Base-by-base conservation (phyloP, 306 rosid genomes). In the Cicer yamashitae region DNA sequence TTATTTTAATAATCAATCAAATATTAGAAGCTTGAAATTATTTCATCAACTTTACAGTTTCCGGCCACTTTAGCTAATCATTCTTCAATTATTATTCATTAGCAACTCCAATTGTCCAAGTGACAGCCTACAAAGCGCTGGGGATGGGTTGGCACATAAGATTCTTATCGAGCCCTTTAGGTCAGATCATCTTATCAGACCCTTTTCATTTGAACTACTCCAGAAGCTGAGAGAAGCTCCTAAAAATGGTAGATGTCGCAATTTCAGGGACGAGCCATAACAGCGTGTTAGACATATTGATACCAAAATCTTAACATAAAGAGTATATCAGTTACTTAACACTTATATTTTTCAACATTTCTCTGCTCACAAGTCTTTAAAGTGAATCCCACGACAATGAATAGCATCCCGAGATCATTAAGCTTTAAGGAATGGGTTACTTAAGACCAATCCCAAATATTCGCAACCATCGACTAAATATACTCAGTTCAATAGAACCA, bases 161-260 rank as follows among this genome's bases (percentile, higher is more conserved):
- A 56, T 8, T 56, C 61, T 56, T 56, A 9, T 3, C 17, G 59
- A 52, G 0, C 38, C 34, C 13, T 54, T 18, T 18, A 25, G 34
- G 34, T 25, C 4, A 25, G 60, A 71, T 44, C 64, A 71, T 63
- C 70, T 44, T 22, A 59, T 7, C 41, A 22, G 25, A 47, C 45
- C 79, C 25, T 34, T 56, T 73, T 54, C 62, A 12, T 66, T 74
- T 13, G 1, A 8, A 77, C 58, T 59, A 15, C n/a, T 82, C 65
- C 22, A 47, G 43, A 72, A 54, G 54, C 63, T 34, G 15, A 15
- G 5, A 5, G 70, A 46, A 43, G 37, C 52, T 9, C 8, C 2
- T 13, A 61, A 61, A 61, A 61, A 37, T 7, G 67, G 11, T 18
- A 65, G 34, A 39, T 60, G 37, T 30, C 17, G 37, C 15, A 60